phyloP scores from a whole-genome alignment of 495 filamentous ascomycete genomes.

The Geoglossum glabrum region DNA sequence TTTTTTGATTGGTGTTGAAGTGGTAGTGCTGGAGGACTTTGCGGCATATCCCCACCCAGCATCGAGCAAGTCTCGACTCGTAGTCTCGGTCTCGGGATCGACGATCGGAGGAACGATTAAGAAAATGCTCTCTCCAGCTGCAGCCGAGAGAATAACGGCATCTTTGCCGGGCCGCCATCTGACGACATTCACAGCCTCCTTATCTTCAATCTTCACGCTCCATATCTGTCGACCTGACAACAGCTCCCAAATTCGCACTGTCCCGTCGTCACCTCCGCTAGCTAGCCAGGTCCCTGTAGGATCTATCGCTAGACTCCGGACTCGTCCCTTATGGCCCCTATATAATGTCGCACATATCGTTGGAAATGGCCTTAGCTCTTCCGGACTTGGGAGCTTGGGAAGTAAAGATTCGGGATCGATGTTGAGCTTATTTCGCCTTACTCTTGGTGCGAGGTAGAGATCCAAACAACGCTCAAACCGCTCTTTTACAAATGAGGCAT shows the following conservation, averaged over 20 bases:
- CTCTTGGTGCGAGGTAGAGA: slow-evolving; percentile 80
- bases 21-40: slow-evolving; percentile 36
- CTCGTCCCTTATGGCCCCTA: slow-evolving; percentile 71
- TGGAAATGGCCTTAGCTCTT: slow-evolving; percentile 85
- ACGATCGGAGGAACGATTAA: slow-evolving; percentile 56
- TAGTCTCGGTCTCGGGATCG: slow-evolving; percentile 49
- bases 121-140: slow-evolving; percentile 67
- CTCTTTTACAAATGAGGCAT: slow-evolving; percentile 76
- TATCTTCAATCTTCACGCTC: slow-evolving; percentile 56
- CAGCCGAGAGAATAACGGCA: slow-evolving; percentile 58
- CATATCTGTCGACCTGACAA: slow-evolving; percentile 73
- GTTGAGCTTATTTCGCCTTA: slow-evolving; percentile 83
- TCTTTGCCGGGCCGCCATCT: slow-evolving; percentile 80
- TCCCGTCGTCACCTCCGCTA: slow-evolving; percentile 87
- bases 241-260: slow-evolving; percentile 78
- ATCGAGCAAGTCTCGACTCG: slow-evolving; percentile 56
- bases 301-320: slow-evolving; percentile 63
- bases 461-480: slow-evolving; percentile 90
- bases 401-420: slow-evolving; percentile 88
- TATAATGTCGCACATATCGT: slow-evolving; percentile 69
- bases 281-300: slow-evolving; percentile 61
- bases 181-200: slow-evolving; percentile 70
- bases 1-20: slow-evolving; percentile 36
- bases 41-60: slow-evolving; percentile 81
- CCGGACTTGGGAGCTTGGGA: slow-evolving; percentile 84